Percentiles rank a stretch among this genome's conserved stretches.
Evolutionary conservation across 2,329 filamentous ascomycete species (phyloP).

Genomic region (Colletotrichum falcatum): DNA sequence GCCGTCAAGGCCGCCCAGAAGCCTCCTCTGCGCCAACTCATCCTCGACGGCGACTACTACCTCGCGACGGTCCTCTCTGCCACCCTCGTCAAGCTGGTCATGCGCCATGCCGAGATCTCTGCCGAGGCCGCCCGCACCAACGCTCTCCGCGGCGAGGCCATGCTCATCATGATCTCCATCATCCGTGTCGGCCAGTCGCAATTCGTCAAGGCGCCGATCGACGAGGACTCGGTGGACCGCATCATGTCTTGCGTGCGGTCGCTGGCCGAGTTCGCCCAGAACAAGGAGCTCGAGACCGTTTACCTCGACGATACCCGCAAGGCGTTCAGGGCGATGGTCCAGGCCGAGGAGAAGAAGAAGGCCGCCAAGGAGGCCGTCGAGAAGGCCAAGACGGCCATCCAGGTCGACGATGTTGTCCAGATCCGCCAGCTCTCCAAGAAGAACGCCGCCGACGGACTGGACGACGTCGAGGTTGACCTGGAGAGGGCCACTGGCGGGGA

Average conservation of each 20-base stretch:
- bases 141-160: constrained; percentile 92
- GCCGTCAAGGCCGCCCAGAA: constrained; percentile 98
- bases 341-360: constrained; percentile 96
- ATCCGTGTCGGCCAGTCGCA: constrained; percentile 98
- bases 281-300: constrained; percentile 90
- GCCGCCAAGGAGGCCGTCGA: constrained; percentile 93
- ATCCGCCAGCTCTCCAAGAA: constrained; percentile 96
- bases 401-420: constrained; percentile 93
- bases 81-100: constrained; percentile 95
- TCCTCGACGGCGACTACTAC: constrained; percentile 97
- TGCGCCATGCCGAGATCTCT: constrained; percentile 96
- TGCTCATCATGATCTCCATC: constrained; percentile 99
- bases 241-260: constrained; percentile 98
- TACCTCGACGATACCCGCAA: constrained; percentile 96
- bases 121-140: constrained; percentile 89
- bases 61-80: constrained; percentile 94
- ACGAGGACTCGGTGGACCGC: constrained; percentile 97
- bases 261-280: constrained; percentile 87
- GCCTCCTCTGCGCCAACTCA: constrained; percentile 91
- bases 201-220: constrained; percentile 96
- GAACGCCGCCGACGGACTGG: constrained; percentile 82
- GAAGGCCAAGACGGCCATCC: constrained; percentile 92
- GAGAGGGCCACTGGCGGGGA: constrained; percentile 96
- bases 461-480: constrained; percentile 89
- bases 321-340: constrained; percentile 97